These are phyloP conservation scores for Syncephalastrum sp. DNA, from an alignment of 371 early-diverging fungal genomes.

Conservation along the genomic window DNA sequence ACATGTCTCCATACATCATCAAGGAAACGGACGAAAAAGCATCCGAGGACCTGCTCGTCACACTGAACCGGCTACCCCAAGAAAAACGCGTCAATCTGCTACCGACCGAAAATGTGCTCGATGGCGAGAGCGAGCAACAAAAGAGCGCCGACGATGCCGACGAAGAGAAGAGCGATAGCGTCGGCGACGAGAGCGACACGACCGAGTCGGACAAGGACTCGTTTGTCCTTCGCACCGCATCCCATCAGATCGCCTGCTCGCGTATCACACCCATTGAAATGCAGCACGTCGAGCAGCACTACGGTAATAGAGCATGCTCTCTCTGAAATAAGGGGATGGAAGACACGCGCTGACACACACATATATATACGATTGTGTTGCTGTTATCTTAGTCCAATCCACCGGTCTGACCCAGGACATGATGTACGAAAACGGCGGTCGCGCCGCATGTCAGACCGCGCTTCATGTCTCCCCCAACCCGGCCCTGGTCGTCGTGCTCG, in stretches of 20 bases:
- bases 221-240: background rate
- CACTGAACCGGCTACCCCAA: conserved; percentile 58
- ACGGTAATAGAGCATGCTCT: conserved; percentile 26
- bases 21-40: conserved; percentile 69
- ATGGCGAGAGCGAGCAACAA: conserved; percentile 23
- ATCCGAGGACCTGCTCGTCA: conserved; percentile 70
- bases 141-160: conserved; percentile 36
- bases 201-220: conserved; percentile 21
- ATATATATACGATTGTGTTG: background rate
- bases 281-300: conserved; percentile 67
- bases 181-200: conserved; percentile 41
- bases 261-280: conserved; percentile 61
- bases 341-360: background rate
- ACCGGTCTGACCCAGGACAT: conserved; percentile 67
- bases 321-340: too few species aligned
- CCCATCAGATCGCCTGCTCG: conserved; percentile 38
- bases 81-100: conserved; percentile 34
- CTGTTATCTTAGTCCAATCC: conserved; percentile 26
- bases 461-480: conserved; percentile 53
- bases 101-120: conserved; percentile 61
- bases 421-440: conserved; percentile 79
- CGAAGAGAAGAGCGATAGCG: conserved; percentile 21
- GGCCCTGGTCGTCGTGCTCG: conserved; percentile 68
- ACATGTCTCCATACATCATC: too few species aligned
- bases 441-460: conserved; percentile 68